Evolutionary conservation across 78 protist genomes (phyloP).

Genomic region (Polysphondylium violaceum): DNA sequence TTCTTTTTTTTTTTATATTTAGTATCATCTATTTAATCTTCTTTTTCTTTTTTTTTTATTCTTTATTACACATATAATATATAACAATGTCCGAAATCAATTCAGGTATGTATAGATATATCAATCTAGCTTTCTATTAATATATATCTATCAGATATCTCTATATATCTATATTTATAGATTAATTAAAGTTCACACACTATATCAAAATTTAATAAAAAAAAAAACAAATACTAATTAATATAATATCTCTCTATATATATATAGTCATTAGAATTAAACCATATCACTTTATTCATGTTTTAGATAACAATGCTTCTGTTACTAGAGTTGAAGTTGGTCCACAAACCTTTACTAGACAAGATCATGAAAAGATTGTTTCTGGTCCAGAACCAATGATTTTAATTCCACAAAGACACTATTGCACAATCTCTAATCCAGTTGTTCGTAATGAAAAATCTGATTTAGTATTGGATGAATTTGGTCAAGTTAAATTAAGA

Average conservation of each 20-base stretch:
- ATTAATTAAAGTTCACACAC: too few species aligned
- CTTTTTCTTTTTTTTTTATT: too few species aligned
- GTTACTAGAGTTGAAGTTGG: slow-evolving; percentile 87
- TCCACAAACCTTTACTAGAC: slow-evolving; percentile 90
- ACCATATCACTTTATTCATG: slow-evolving; percentile 83
- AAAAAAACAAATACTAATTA: too few species aligned
- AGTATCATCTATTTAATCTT: not conserved
- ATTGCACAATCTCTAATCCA: slow-evolving; percentile 90
- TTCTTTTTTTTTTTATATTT: not conserved
- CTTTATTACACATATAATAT: too few species aligned
- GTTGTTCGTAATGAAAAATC: slow-evolving; percentile 68
- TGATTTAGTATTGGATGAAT: slow-evolving; percentile 34
- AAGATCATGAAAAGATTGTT: slow-evolving; percentile 90
- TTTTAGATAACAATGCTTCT: slow-evolving; percentile 88
- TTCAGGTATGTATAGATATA: too few species aligned
- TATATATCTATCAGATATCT: too few species aligned
- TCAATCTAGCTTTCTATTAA: too few species aligned
- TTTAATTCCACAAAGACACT: slow-evolving; percentile 88
- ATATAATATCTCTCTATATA: too few species aligned
- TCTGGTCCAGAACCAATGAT: slow-evolving; percentile 88
- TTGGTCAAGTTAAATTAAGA: slow-evolving; percentile 85
- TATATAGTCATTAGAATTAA: slow-evolving; percentile 71
- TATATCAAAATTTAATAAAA: too few species aligned
- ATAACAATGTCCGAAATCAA: too few species aligned
- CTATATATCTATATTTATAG: too few species aligned